phyloP scores from a whole-genome alignment of 2,329 filamentous ascomycete genomes.

The Fusarium chlamydosporum region DNA sequence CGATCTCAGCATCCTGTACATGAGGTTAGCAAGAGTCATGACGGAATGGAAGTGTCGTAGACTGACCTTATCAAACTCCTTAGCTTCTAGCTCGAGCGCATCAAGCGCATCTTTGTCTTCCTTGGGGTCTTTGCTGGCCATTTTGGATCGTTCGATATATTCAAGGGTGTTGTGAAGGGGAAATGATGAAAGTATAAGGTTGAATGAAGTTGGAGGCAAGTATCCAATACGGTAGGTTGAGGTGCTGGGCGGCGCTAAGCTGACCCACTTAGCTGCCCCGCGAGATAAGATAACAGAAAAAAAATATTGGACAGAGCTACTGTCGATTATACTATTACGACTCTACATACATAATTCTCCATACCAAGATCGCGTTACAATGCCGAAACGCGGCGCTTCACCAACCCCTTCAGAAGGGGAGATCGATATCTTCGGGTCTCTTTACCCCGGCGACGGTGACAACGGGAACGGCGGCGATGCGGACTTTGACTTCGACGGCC shows the following conservation, averaged over 20 bases:
- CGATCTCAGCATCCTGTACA: slow-evolving; percentile 89
- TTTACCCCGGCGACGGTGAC: slow-evolving; percentile 75
- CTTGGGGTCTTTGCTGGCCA: slow-evolving; percentile 58
- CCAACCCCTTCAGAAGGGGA: slow-evolving; percentile 90
- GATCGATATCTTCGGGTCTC: slow-evolving; percentile 86
- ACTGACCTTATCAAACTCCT: slow-evolving; percentile 88
- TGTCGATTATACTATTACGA: slow-evolving; percentile 19
- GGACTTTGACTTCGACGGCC: slow-evolving; percentile 71
- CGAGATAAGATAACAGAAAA: slow-evolving; percentile 59
- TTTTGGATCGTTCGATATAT: slow-evolving; percentile 40
- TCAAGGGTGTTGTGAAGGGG: slow-evolving; percentile 4
- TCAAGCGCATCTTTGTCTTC: slow-evolving; percentile 83
- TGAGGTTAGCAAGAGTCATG: slow-evolving; percentile 38
- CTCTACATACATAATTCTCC: slow-evolving; percentile 19
- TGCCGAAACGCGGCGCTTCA: slow-evolving; percentile 81
- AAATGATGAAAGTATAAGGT: slow-evolving; percentile 19
- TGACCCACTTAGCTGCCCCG: slow-evolving; percentile 51
- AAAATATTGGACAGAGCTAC: slow-evolving; percentile 52
- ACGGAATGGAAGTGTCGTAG: slow-evolving; percentile 38
- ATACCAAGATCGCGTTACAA: slow-evolving; percentile 56
- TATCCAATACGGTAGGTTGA: slow-evolving; percentile 22
- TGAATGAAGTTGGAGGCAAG: slow-evolving; percentile 15
- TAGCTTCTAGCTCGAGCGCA: slow-evolving; percentile 84
- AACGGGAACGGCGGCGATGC: slow-evolving; percentile 57
- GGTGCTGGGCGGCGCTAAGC: slow-evolving; percentile 3